A percentile compares a stretch with the other conserved stretches of the same genome.
Evolutionary conservation across 768 basidiomycete genomes (phyloP).

Genomic region (Dioszegia aurantiaca): DNA sequence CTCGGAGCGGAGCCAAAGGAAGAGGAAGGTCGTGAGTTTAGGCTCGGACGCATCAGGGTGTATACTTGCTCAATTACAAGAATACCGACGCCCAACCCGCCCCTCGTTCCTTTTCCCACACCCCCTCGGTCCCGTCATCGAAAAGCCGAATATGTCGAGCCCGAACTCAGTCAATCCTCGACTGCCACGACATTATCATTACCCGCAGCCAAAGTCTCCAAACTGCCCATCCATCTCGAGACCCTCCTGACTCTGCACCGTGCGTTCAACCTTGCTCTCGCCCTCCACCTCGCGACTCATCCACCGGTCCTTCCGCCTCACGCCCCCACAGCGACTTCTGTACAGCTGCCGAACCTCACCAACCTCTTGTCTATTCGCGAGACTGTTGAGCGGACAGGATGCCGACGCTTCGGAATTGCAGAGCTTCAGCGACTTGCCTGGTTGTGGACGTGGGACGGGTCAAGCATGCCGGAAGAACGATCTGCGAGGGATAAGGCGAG

Average conservation of each 20-base stretch:
- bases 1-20: constrained; percentile 13
- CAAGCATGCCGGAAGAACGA: constrained; percentile 25
- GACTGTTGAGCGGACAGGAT: constrained; percentile 43
- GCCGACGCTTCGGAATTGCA: constrained; percentile 40
- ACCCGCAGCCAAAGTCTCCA: constrained; percentile 1
- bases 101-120: constrained; percentile 47
- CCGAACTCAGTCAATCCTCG: neutral
- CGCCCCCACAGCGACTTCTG: constrained; percentile 25
- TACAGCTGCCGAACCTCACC: constrained; percentile 44
- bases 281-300: constrained; percentile 47
- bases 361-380: constrained; percentile 41
- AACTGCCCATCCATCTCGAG: constrained; percentile 44
- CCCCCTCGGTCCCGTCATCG: constrained; percentile 28
- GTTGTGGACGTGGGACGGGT: constrained; percentile 50
- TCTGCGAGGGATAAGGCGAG: constrained; percentile 15
- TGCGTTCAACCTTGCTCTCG: constrained; percentile 48
- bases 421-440: constrained; percentile 46
- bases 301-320: constrained; percentile 50
- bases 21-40: constrained; percentile 30
- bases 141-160: constrained; percentile 4
- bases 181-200: neutral
- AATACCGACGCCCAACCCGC: constrained; percentile 46
- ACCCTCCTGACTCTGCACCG: constrained; percentile 45
- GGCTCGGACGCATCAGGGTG: too few relatives aligned
- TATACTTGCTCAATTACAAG: too few relatives aligned